Conservation (phyloP, 495 filamentous ascomycete species). For the Aspergillus asperescens region DNA sequence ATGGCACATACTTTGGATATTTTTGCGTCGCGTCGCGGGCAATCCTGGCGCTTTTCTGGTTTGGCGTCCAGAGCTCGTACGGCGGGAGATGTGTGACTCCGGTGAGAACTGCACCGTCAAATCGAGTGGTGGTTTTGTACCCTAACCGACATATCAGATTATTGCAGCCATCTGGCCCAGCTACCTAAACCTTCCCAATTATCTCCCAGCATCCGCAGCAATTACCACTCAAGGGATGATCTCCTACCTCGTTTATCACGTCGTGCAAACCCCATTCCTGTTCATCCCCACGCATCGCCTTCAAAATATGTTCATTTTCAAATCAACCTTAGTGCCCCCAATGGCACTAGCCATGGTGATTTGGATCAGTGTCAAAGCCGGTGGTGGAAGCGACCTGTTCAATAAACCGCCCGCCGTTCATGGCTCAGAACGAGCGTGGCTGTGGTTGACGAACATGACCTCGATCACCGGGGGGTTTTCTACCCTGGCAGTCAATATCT, state of each 20-base stretch:
- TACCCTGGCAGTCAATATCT: slow-evolving; percentile 7
- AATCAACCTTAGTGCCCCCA: slow-evolving; percentile 2
- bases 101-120: not conserved
- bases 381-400: slow-evolving; percentile 5
- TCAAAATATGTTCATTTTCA: slow-evolving; percentile 10
- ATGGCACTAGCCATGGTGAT: slow-evolving; percentile 11
- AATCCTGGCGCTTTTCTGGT: slow-evolving; percentile 11
- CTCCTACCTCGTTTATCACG: slow-evolving; percentile 5
- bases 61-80: slow-evolving; percentile 9
- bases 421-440: slow-evolving; percentile 4
- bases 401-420: slow-evolving; percentile 3
- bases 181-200: slow-evolving; percentile 3
- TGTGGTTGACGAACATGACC: slow-evolving; percentile 8
- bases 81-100: slow-evolving; percentile 9
- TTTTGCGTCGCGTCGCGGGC: slow-evolving; percentile 7
- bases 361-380: slow-evolving; percentile 9
- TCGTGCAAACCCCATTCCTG: slow-evolving; percentile 8
- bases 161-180: slow-evolving; percentile 9
- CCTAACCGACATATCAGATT: not conserved
- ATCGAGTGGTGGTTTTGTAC: not conserved
- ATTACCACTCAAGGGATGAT: slow-evolving; percentile 13
- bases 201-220: slow-evolving; percentile 3
- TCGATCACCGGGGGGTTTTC: slow-evolving; percentile 8
- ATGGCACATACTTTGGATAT: slow-evolving; percentile 9
- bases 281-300: slow-evolving; percentile 10